A percentile compares a stretch with the other conserved stretches of the same genome.
Evolutionary conservation across 1,284 basidiomycete species (phyloP).

Genomic region (Ustanciosporium gigantosporum): DNA sequence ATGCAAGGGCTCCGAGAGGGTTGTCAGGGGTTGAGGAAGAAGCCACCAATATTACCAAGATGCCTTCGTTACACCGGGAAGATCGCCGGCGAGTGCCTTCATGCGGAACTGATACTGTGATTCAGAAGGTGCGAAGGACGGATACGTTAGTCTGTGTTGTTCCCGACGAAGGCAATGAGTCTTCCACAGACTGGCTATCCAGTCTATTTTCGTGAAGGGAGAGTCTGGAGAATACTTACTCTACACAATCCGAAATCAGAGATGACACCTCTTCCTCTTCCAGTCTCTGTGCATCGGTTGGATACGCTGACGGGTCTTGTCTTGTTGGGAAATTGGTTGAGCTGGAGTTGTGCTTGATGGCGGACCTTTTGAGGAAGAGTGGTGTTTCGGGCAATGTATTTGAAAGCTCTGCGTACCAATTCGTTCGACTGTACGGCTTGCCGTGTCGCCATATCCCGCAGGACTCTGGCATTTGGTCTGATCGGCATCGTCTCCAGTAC

Average conservation of each 20-base stretch:
- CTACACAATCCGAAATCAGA: slow-evolving; percentile 84
- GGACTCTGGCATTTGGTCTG: slow-evolving; percentile 47
- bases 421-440: slow-evolving; percentile 59
- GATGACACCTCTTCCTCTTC: slow-evolving; percentile 81
- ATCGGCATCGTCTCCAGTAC: slow-evolving; percentile 31
- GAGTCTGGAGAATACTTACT: slow-evolving; percentile 65
- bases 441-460: slow-evolving; percentile 57
- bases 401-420: slow-evolving; percentile 57
- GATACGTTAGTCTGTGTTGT: too few relatives aligned
- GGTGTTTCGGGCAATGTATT: slow-evolving; percentile 59
- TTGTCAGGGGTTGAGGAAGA: too few relatives aligned
- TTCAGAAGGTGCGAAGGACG: background rate
- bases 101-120: slow-evolving; percentile 82
- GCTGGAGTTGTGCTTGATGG: slow-evolving; percentile 91
- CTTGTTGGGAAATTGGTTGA: slow-evolving; percentile 82
- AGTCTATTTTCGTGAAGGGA: too few relatives aligned
- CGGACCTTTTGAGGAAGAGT: slow-evolving; percentile 69
- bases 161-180: background rate
- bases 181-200: background rate
- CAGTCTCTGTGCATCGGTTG: slow-evolving; percentile 82
- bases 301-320: slow-evolving; percentile 81
- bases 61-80: slow-evolving; percentile 84
- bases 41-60: too few relatives aligned
- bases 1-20: too few relatives aligned
- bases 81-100: slow-evolving; percentile 75